These are phyloP conservation scores for Bromus sterilis DNA, from an alignment of 176 grass and related monocot genomes.

Conservation along the genomic window DNA sequence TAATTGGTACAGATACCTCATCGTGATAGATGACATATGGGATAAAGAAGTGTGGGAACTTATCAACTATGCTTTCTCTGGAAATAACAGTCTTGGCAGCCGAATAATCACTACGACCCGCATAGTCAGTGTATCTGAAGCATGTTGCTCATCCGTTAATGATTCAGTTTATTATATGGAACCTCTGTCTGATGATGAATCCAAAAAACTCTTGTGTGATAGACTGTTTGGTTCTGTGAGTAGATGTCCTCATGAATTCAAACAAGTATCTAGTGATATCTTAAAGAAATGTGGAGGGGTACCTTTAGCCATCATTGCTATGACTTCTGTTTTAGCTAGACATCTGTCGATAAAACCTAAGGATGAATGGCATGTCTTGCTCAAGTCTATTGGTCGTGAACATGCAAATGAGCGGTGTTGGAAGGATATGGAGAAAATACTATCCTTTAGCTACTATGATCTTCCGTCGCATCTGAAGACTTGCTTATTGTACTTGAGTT, in stretches of 20 bases:
- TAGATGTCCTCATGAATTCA: neutral
- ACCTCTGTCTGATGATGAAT: neutral
- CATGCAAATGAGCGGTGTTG: no score
- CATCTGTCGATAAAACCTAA: accelerated
- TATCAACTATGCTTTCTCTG: neutral
- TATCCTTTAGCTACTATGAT: neutral
- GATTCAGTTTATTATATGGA: neutral
- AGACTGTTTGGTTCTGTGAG: neutral
- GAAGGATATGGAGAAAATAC: neutral
- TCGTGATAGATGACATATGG: neutral
- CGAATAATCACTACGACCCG: neutral
- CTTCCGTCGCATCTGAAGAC: accelerated
- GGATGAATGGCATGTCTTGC: neutral
- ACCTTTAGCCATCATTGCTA: neutral
- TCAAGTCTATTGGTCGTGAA: neutral
- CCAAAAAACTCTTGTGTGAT: accelerated
- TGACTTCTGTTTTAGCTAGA: neutral
- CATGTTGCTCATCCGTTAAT: accelerated
- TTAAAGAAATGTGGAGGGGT: no score
- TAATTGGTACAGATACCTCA: neutral
- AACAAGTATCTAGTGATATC: neutral
- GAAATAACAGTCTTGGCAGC: neutral
- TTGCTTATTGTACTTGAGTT: neutral
- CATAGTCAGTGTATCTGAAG: neutral
- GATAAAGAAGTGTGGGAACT: accelerated